Percentiles rank a stretch among this genome's conserved stretches.
Evolutionary conservation across 2,329 filamentous ascomycete species (phyloP).

Genomic region (Ophiostoma ips): DNA sequence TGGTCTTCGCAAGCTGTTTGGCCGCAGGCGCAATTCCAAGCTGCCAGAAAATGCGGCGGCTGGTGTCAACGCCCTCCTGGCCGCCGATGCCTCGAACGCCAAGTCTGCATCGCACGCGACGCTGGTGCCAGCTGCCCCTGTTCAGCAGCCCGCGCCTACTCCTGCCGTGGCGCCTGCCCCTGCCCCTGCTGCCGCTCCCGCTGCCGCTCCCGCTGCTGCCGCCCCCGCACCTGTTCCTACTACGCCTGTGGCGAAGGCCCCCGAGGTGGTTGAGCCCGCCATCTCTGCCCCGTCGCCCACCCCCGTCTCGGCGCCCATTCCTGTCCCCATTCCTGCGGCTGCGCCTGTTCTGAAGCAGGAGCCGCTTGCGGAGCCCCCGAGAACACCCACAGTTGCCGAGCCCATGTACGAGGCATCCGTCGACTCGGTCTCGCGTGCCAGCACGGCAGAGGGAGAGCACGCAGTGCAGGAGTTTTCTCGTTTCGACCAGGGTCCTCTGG

Average conservation of each 20-base stretch:
- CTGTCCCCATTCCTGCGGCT: neutral
- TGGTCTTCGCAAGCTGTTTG: conserved; percentile 52
- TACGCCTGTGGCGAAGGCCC: conserved; percentile 6
- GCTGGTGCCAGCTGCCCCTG: neutral
- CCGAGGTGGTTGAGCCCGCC: conserved; percentile 12
- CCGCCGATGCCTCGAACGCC: conserved; percentile 13
- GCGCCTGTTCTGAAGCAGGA: conserved; percentile 8
- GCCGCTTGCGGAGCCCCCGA: conserved; percentile 10
- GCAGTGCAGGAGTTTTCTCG: conserved; percentile 46
- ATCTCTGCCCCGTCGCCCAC: conserved; percentile 16
- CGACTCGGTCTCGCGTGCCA: conserved; percentile 42
- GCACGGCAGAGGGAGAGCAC: conserved; percentile 43
- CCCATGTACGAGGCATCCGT: conserved; percentile 30
- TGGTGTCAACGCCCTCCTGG: conserved; percentile 38
- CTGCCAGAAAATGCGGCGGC: conserved; percentile 37
- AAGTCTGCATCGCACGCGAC: neutral
- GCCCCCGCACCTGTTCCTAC: too few species aligned
- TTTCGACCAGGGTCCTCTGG: conserved; percentile 81
- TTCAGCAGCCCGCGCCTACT: conserved; percentile 2
- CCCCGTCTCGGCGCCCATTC: conserved; percentile 12
- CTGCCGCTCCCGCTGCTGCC: conserved; percentile 18
- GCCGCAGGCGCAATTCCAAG: conserved; percentile 45
- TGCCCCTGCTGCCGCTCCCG: conserved; percentile 2
- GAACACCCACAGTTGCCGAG: conserved; percentile 18
- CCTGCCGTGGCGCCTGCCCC: conserved; percentile 14